phyloP scores from a whole-genome alignment of 257 asterid genomes.

The Jacaranda copaia region DNA sequence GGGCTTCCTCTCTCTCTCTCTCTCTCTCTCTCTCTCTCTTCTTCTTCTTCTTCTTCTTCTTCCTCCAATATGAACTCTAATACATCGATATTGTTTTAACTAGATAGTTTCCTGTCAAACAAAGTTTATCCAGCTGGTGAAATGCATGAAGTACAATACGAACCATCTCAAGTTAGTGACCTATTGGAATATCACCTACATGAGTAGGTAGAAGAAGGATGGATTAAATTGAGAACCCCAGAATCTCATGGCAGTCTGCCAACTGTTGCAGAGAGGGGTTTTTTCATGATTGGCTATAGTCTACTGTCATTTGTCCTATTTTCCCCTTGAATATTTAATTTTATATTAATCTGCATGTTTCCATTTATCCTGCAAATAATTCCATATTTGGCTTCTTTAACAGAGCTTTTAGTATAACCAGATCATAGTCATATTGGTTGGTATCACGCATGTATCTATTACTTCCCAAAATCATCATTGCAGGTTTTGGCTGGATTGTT shows the following conservation, averaged over 20 bases:
- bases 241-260: background rate
- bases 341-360: background rate
- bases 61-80: background rate
- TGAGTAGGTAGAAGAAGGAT: background rate
- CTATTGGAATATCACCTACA: slow-evolving; percentile 6
- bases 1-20: background rate
- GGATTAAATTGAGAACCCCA: background rate
- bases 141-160: background rate
- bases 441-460: background rate
- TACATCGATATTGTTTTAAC: background rate
- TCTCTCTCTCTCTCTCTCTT: too few species aligned
- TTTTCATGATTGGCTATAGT: background rate
- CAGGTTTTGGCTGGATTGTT: slow-evolving; percentile 96
- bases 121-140: background rate
- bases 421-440: background rate
- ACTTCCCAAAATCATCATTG: slow-evolving; percentile 12
- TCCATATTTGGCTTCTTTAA: background rate
- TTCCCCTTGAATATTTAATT: background rate
- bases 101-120: background rate
- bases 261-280: background rate
- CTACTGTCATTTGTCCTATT: background rate
- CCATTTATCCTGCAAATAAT: background rate
- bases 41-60: too few species aligned
- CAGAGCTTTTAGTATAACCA: background rate
- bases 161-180: background rate